phyloP scores from a whole-genome alignment of 192 early-diverging fungal species.

The Coemansia erecta region DNA sequence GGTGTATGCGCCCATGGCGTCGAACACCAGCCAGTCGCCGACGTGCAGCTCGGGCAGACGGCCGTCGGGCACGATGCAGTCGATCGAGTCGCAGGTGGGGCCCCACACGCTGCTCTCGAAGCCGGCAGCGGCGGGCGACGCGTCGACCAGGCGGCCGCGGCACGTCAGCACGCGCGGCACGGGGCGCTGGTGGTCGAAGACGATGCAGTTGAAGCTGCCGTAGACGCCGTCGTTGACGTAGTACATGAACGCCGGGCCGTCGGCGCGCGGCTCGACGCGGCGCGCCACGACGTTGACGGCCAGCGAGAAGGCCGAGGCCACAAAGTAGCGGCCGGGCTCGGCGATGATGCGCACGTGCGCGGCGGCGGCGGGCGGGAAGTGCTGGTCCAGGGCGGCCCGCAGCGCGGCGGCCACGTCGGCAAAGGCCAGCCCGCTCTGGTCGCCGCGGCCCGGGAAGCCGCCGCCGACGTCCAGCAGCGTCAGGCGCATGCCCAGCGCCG shows the following conservation, averaged over 20 bases:
- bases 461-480: slow-evolving; percentile 85
- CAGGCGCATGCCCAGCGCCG: slow-evolving; percentile 70
- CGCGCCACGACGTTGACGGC: slow-evolving; percentile 93
- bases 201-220: slow-evolving; percentile 96
- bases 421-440: slow-evolving; percentile 77
- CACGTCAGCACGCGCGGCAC: slow-evolving; percentile 66
- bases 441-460: slow-evolving; percentile 87
- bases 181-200: slow-evolving; percentile 90
- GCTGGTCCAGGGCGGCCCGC: slow-evolving; percentile 69
- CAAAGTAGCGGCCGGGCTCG: slow-evolving; percentile 97
- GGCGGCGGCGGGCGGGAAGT: slow-evolving; percentile 63
- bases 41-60: slow-evolving; percentile 79
- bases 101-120: slow-evolving; percentile 84
- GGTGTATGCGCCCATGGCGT: slow-evolving; percentile 98
- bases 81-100: slow-evolving; percentile 98
- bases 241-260: slow-evolving; percentile 61
- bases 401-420: slow-evolving; percentile 77
- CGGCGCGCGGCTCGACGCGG: slow-evolving; percentile 63
- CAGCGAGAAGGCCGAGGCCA: slow-evolving; percentile 88
- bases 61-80: slow-evolving; percentile 73
- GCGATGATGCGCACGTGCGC: slow-evolving; percentile 86
- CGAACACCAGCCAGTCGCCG: slow-evolving; percentile 95
- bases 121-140: slow-evolving; percentile 2
- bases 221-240: slow-evolving; percentile 99
- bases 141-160: slow-evolving; percentile 44